A percentile compares a stretch with the other conserved stretches of the same genome.
These are phyloP conservation scores for Volvariella surrecta DNA, from an alignment of 1,284 basidiomycete genomes.

Conservation along the genomic window DNA sequence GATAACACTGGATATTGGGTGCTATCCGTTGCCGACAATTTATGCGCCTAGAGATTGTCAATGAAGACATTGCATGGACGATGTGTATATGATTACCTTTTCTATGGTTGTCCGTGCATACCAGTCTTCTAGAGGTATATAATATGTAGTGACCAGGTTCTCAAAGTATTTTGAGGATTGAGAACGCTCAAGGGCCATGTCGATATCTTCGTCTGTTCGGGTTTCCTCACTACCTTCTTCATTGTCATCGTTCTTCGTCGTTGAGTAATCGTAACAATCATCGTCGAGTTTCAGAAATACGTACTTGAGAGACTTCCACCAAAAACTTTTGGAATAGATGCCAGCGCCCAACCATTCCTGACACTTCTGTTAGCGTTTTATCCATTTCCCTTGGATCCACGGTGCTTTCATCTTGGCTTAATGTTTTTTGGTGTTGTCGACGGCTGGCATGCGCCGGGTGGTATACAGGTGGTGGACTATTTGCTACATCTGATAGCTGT, in stretches of 20 bases:
- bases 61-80: neutral
- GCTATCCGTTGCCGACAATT: conserved; percentile 57
- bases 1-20: conserved; percentile 55
- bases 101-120: conserved; percentile 84
- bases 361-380: conserved; percentile 77
- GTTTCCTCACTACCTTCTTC: too few relatives aligned
- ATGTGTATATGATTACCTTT: conserved; percentile 46
- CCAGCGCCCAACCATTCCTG: conserved; percentile 90
- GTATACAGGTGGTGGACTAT: conserved; percentile 21
- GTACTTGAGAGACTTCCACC: conserved; percentile 51
- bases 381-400: conserved; percentile 89
- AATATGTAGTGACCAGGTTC: conserved; percentile 65
- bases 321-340: conserved; percentile 86
- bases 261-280: too few relatives aligned
- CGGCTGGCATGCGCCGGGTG: conserved; percentile 17
- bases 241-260: too few relatives aligned
- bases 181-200: neutral
- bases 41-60: conserved; percentile 48
- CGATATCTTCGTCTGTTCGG: conserved; percentile 7
- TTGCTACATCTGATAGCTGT: conserved; percentile 41
- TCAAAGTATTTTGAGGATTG: conserved; percentile 53
- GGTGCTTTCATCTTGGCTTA: conserved; percentile 46
- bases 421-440: conserved; percentile 27
- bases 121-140: conserved; percentile 89
- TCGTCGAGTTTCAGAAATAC: conserved; percentile 23